These are phyloP conservation scores for Tieghemostelium lacteum DNA, from an alignment of 78 protist species.

Conservation along the genomic window DNA sequence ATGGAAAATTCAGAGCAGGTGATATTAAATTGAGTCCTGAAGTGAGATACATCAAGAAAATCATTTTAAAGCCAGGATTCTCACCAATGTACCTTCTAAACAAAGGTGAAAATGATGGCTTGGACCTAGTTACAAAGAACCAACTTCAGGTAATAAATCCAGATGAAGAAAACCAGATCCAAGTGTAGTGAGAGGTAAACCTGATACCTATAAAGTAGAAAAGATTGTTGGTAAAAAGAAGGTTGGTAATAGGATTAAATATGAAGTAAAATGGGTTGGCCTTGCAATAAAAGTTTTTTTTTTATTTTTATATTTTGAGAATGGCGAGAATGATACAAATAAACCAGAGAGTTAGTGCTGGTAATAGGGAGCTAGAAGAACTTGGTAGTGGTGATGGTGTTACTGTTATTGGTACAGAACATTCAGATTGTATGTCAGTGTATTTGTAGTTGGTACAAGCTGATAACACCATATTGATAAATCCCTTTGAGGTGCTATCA, in stretches of 20 bases:
- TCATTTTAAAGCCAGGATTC: neutral
- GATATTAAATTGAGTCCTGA: constrained; percentile 1
- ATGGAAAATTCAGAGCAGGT: neutral
- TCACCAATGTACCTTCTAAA: constrained; percentile 4
- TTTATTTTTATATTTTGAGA: no score
- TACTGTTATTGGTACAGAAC: neutral
- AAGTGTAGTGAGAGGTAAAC: no score
- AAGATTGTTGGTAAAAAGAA: no score
- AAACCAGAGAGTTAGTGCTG: constrained; percentile 1
- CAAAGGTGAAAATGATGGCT: no score
- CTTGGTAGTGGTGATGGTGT: neutral
- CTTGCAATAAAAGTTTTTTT: no score
- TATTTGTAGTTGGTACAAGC: neutral
- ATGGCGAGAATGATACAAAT: no score
- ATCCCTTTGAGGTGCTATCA: neutral
- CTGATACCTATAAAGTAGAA: no score
- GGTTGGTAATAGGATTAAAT: no score
- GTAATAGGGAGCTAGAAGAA: neutral
- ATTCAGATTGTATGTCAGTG: neutral
- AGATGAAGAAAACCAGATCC: no score
- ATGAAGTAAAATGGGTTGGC: no score
- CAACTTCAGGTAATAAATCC: no score
- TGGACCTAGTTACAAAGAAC: no score
- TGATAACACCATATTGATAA: neutral
- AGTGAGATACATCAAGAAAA: neutral